Base-by-base conservation (phyloP, 2,329 filamentous ascomycete species). In the Cordyceps cateniannulata region DNA sequence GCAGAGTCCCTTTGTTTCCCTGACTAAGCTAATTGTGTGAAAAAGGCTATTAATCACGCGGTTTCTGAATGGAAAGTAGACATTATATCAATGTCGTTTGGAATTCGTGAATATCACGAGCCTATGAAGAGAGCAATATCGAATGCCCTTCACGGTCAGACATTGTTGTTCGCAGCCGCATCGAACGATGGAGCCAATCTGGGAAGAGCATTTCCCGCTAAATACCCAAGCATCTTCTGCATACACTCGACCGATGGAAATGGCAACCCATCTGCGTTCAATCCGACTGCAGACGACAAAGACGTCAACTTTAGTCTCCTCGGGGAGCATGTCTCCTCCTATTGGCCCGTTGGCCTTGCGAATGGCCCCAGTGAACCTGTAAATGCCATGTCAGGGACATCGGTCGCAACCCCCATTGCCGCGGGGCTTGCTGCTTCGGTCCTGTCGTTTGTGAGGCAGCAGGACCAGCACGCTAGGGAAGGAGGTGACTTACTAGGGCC, bases 181-280 rank as follows among this genome's bases (percentile, higher is more conserved):
- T 55, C 53, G 18, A 55, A 55, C n/a, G 53, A 55, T 18, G 53
- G 53, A 4, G 53, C 53, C 2, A 55, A 55, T 55, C 25, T 55
- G 9, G 40, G 53, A 32, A 12, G 53, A 47, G 53, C 53, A 3
- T 55, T 55, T 47, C 53, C 53, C 24, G 53, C 53, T 14, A 55
- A 55, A 22, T 55, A 47, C 12, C 24, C 53, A 1, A 18, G 53
- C 16, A 18, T 55, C 53, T 55, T 55, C 35, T 55, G 53, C 35
- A 55, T 55, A 45, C 53, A 55, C 25, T 55, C 53, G 27, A 55
- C 53, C n/a, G 53, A 55, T 47, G 53, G 52, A 55, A 55, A 55
- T 18, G 53, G 53, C 9, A 55, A 55, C 18, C 53, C 40, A 9
- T 55, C 53, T 16, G 24, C 53, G 8, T 55, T 55, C 25, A 55